Evolutionary conservation across 768 basidiomycete genomes (phyloP).

Genomic region (Sarcomyxa edulis): DNA sequence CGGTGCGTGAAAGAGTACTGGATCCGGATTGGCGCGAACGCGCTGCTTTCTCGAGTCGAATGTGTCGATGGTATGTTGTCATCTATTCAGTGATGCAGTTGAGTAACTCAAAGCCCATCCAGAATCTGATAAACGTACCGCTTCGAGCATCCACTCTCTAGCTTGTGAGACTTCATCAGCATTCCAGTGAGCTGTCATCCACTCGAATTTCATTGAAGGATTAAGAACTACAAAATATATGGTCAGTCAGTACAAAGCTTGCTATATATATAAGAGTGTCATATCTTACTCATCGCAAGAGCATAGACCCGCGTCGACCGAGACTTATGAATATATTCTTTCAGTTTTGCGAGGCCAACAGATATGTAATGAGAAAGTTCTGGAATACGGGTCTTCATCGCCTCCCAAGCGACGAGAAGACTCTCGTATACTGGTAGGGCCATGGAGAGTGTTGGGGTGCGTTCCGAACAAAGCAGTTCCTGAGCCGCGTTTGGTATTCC

Average conservation of each 20-base stretch:
- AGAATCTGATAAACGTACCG: too few species aligned
- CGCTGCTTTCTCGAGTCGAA: too few species aligned
- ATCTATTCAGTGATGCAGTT: too few species aligned
- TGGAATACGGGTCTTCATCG: constrained; percentile 12
- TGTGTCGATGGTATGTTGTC: too few species aligned
- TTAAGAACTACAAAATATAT: constrained; percentile 20
- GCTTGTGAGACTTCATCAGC: constrained; percentile 7
- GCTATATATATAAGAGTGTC: background rate
- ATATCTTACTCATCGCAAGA: constrained; percentile 23
- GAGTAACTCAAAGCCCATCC: too few species aligned
- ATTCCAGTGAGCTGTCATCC: constrained; percentile 14
- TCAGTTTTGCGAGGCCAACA: constrained; percentile 21
- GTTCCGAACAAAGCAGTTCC: constrained; percentile 26
- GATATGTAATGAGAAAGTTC: constrained; percentile 20
- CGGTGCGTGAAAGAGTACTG: too few species aligned
- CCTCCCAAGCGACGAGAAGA: constrained; percentile 15
- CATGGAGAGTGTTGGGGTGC: constrained; percentile 25
- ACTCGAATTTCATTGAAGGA: constrained; percentile 14
- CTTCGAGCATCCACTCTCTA: constrained; percentile 13
- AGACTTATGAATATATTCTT: constrained; percentile 22
- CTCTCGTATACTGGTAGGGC: constrained; percentile 26
- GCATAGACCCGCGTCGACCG: constrained; percentile 21
- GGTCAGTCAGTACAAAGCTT: background rate
- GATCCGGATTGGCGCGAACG: too few species aligned
- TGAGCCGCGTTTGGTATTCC: constrained; percentile 22